Conservation (phyloP, 2,329 filamentous ascomycete genomes). For the Aurifilum marmelostoma region DNA sequence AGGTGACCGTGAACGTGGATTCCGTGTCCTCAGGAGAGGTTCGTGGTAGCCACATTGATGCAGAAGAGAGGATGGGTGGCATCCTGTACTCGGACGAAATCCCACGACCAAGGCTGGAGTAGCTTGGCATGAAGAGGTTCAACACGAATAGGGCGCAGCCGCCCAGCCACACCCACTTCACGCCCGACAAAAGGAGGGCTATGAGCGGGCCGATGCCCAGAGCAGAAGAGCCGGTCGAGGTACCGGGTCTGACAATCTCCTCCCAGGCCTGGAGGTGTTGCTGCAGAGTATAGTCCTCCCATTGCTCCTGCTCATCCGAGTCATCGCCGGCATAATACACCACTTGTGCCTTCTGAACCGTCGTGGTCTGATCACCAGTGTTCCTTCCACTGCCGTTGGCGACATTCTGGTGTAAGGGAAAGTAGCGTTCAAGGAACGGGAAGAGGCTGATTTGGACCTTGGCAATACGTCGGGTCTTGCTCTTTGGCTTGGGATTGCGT, state of each 20-base stretch:
- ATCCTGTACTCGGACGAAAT: background rate
- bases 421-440: slow-evolving; percentile 37
- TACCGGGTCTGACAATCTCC: background rate
- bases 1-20: background rate
- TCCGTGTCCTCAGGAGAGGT: background rate
- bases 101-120: background rate
- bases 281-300: slow-evolving; percentile 23
- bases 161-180: background rate
- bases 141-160: background rate
- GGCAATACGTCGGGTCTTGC: slow-evolving; percentile 28
- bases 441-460: slow-evolving; percentile 40
- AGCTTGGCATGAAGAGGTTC: background rate
- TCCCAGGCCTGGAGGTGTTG: slow-evolving; percentile 16
- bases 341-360: slow-evolving; percentile 34
- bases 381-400: slow-evolving; percentile 26
- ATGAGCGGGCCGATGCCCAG: background rate
- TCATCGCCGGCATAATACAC: slow-evolving; percentile 39
- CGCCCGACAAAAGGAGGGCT: background rate
- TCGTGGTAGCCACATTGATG: background rate
- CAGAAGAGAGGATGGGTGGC: background rate
- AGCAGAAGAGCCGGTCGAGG: too few relatives aligned
- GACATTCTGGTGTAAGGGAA: slow-evolving; percentile 26
- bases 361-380: slow-evolving; percentile 32
- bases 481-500: slow-evolving; percentile 7
- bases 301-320: slow-evolving; percentile 13